Percentiles rank a stretch among this genome's conserved stretches.
These are phyloP conservation scores for Entelexis sorbosivorans DNA, from an alignment of 1,139 yeast species.

Conservation along the genomic window DNA sequence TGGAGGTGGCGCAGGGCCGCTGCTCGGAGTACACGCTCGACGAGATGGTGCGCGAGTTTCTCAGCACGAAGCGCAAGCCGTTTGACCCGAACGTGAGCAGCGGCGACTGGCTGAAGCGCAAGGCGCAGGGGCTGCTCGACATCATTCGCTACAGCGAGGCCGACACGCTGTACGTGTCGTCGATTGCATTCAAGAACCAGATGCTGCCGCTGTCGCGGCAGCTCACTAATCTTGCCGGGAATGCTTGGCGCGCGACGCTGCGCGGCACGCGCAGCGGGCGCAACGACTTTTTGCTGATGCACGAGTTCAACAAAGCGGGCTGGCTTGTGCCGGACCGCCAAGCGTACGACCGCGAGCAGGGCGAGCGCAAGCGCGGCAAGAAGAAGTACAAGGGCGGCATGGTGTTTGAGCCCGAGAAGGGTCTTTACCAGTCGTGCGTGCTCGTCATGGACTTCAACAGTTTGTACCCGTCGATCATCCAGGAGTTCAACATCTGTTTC, in stretches of 20 bases:
- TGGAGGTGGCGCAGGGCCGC: constrained; percentile 65
- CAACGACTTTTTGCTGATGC: constrained; percentile 84
- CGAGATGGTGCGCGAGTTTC: constrained; percentile 82
- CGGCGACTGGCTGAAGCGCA: constrained; percentile 40
- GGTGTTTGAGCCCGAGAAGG: constrained; percentile 94
- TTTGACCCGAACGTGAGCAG: constrained; percentile 59
- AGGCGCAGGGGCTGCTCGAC: constrained; percentile 54
- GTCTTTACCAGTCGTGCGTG: constrained; percentile 78
- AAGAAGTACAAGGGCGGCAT: constrained; percentile 92
- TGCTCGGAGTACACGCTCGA: constrained; percentile 94
- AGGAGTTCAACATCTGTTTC: constrained; percentile 92
- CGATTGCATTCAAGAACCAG: constrained; percentile 73
- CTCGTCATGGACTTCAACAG: constrained; percentile 98
- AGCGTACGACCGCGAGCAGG: constrained; percentile 22
- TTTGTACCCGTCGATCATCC: constrained; percentile 92
- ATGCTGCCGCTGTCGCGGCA: constrained; percentile 82
- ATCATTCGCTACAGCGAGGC: constrained; percentile 60
- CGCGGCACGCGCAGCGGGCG: constrained; percentile 96
- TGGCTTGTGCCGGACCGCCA: constrained; percentile 76
- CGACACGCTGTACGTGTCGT: constrained; percentile 56
- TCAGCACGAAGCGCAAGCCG: constrained; percentile 41
- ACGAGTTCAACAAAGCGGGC: constrained; percentile 74
- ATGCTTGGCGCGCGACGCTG: constrained; percentile 92
- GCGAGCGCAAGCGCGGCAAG: constrained; percentile 37
- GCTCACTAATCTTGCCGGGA: constrained; percentile 88